Conservation (phyloP, 768 basidiomycete species). For the Bullera alba region DNA sequence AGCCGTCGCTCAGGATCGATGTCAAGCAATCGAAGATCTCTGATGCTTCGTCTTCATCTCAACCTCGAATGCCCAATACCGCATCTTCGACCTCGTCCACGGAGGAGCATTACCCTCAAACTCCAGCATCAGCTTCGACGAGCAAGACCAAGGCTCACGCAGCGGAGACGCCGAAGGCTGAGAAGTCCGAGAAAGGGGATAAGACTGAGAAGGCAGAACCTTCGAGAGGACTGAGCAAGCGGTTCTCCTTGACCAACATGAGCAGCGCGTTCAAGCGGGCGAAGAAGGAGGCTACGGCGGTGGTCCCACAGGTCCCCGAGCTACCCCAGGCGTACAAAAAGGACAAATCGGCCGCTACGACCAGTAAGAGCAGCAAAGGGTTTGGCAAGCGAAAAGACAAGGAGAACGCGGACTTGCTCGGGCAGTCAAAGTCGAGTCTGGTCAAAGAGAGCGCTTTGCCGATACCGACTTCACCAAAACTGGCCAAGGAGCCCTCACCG, state of each 20-base stretch:
- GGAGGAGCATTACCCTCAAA: neutral
- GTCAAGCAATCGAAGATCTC: neutral
- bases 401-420: neutral
- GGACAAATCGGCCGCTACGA: neutral
- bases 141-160: neutral
- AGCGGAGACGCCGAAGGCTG: neutral
- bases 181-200: neutral
- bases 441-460: neutral
- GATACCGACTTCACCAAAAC: neutral
- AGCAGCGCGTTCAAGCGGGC: constrained; percentile 29
- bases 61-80: neutral
- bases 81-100: neutral
- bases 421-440: neutral
- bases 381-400: neutral
- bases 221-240: constrained; percentile 18
- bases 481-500: neutral
- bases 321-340: constrained; percentile 22
- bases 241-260: constrained; percentile 36
- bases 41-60: neutral
- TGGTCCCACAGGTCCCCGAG: constrained; percentile 21
- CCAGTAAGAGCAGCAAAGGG: neutral
- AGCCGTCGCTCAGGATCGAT: constrained; percentile 16
- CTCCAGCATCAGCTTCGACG: neutral
- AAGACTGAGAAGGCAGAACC: neutral
- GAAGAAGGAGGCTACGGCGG: neutral